Evolutionary conservation across 1,139 yeast species (phyloP), one percentile per base, ranked within the genome.

Genomic region (Pichia sorboxylosa): DNA sequence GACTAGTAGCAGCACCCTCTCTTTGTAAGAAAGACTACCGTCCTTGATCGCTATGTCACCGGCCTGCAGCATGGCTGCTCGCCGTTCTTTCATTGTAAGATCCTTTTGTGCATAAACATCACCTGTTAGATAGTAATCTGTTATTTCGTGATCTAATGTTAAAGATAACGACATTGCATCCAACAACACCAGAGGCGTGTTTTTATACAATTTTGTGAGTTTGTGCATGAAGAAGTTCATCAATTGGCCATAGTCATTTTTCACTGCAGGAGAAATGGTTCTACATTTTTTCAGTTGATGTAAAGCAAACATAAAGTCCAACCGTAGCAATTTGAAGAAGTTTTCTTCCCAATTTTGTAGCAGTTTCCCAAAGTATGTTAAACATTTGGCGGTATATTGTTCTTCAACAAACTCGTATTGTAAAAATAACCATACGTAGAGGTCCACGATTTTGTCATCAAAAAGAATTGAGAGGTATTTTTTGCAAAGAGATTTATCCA

Each of bases 291-390:
- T 55, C 13, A 75, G 59, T 26, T 63, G 61, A 37, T 68, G 65
- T 2, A 78, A 48, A 2, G 67, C 50, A n/a, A 63, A 51, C 55
- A 90, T 69, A 46, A 90, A 73, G 51, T 90, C 96, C 24, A 90
- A 54, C 29, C 95, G 63, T 48, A 66, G 79, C 26, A 87, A 59
- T 10, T 74, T 66, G n/a, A 64, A 47, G 23, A 73, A 73, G 37
- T 67, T 69, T 39, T 76, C 79, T 23, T 73, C 67, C 37, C 73
- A 64, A 34, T 73, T 64, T 33, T 78, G 76, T 45, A 85, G 75
- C 0, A 84, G 55, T 24, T 83, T 62, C 49, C 83, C 85, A 47
- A 85, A 74, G 49, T 73, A 87, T 1, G 77, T 63, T 19, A 90
- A 51, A 15, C 80, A 75, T 37, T 68, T 64, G 45, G 75, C 76